Conservation (phyloP, 2,329 filamentous ascomycete genomes). For the Pseudomassariella vexata region DNA sequence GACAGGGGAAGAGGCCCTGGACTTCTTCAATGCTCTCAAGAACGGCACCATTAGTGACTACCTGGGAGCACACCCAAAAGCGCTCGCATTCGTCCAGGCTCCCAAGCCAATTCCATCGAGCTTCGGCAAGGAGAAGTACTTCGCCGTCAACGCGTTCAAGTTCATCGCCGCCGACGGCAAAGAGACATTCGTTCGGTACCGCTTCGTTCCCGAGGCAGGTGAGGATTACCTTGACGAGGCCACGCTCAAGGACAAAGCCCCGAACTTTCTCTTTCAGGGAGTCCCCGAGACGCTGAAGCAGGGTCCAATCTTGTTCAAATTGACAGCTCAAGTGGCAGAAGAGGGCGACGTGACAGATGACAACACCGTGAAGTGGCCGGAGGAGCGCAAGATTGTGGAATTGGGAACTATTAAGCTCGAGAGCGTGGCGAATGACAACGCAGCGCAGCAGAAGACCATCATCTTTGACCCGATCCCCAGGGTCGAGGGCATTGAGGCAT, state of each 20-base stretch:
- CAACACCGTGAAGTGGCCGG: constrained; percentile 39
- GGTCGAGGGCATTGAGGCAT: constrained; percentile 44
- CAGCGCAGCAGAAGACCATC: constrained; percentile 41
- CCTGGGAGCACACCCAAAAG: constrained; percentile 37
- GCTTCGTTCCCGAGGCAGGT: constrained; percentile 39
- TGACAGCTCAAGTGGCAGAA: constrained; percentile 39
- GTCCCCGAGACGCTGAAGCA: constrained; percentile 28
- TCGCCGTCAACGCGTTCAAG: constrained; percentile 42
- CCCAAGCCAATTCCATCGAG: constrained; percentile 44
- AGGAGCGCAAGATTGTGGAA: constrained; percentile 40
- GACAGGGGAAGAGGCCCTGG: constrained; percentile 46
- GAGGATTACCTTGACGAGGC: constrained; percentile 30
- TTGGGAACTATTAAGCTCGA: constrained; percentile 43
- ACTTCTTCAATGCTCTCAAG: constrained; percentile 36
- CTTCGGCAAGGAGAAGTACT: constrained; percentile 43
- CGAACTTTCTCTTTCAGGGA: constrained; percentile 44
- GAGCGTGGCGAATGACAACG: constrained; percentile 28
- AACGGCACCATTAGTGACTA: constrained; percentile 32
- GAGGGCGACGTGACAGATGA: constrained; percentile 20
- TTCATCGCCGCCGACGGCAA: constrained; percentile 33
- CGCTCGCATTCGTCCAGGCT: constrained; percentile 38
- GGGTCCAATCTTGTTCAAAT: constrained; percentile 35
- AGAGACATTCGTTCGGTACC: constrained; percentile 41
- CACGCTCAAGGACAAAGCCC: constrained; percentile 28
- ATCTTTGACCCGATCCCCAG: constrained; percentile 56